Evolutionary conservation across 148 eudicot species (phyloP).

Genomic region (Rhododendron ferrugineum): DNA sequence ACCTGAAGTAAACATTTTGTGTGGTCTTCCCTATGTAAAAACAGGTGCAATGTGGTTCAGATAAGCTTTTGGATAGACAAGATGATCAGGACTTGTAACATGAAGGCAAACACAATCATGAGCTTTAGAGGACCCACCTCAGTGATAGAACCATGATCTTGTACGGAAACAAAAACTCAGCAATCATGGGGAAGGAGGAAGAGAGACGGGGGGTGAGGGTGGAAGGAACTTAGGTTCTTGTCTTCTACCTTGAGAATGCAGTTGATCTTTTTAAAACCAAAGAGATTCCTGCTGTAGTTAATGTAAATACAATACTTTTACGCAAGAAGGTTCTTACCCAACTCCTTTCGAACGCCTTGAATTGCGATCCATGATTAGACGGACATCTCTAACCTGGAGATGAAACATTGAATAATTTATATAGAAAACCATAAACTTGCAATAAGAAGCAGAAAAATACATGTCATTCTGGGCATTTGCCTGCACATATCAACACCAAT

Average conservation of each 20-base stretch:
- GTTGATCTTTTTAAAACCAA: conserved; percentile 39
- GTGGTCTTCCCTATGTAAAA: neutral
- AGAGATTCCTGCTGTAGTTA: conserved; percentile 13
- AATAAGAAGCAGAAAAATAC: neutral
- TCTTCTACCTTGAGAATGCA: conserved; percentile 56
- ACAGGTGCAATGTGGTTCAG: neutral
- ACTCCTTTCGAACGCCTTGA: conserved; percentile 97
- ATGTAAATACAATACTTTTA: neutral
- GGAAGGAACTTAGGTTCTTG: conserved; percentile 37
- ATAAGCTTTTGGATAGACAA: neutral
- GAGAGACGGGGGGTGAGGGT: neutral
- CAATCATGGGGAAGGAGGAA: neutral
- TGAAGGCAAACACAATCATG: neutral
- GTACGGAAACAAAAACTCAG: neutral
- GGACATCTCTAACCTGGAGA: conserved; percentile 87
- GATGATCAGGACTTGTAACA: neutral
- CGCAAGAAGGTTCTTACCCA: conserved; percentile 57
- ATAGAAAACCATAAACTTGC: neutral
- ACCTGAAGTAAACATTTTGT: conserved; percentile 1
- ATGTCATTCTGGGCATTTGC: conserved; percentile 4
- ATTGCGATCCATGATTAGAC: conserved; percentile 91
- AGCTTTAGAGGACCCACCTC: neutral
- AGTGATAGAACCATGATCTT: neutral
- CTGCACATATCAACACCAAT: conserved; percentile 4
- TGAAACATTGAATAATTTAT: neutral